phyloP scores from a whole-genome alignment of 345 rosid genomes.

The Acer negundo region DNA sequence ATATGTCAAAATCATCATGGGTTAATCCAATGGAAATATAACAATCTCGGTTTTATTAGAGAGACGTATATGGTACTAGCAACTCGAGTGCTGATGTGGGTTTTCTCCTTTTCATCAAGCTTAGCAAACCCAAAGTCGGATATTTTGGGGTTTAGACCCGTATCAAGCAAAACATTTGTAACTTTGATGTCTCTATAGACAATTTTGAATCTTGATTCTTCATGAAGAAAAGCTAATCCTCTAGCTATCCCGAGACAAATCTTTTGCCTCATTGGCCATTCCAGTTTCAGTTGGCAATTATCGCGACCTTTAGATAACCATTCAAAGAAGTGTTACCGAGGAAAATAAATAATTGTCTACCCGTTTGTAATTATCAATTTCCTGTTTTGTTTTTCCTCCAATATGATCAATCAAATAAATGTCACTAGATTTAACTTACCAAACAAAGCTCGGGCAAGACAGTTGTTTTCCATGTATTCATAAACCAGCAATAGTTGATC shows the following conservation, averaged over 20 bases:
- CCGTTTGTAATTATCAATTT: neutral
- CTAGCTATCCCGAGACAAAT: slow-evolving; percentile 32
- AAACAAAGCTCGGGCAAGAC: slow-evolving; percentile 37
- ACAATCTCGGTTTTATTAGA: neutral
- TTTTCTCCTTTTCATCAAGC: slow-evolving; percentile 51
- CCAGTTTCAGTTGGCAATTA: slow-evolving; percentile 13
- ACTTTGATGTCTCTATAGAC: slow-evolving; percentile 64
- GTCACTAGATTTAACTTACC: slow-evolving; percentile 23
- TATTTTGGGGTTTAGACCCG: slow-evolving; percentile 50
- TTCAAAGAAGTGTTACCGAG: neutral
- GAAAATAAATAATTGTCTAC: neutral
- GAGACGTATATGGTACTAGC: slow-evolving; percentile 55
- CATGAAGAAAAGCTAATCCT: slow-evolving; percentile 33
- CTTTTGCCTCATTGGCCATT: slow-evolving; percentile 27
- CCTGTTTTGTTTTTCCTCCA: neutral
- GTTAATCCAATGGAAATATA: neutral
- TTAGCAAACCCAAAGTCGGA: slow-evolving; percentile 66
- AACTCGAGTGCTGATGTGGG: slow-evolving; percentile 51
- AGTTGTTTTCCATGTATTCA: slow-evolving; percentile 49
- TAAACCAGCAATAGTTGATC: slow-evolving; percentile 41
- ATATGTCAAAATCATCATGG: slow-evolving; percentile 1
- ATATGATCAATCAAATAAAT: neutral
- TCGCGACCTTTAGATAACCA: slow-evolving; percentile 5
- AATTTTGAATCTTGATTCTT: slow-evolving; percentile 39
- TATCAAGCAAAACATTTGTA: slow-evolving; percentile 49